Conservation (phyloP, 768 basidiomycete species). For the Podaxis rugospora region DNA sequence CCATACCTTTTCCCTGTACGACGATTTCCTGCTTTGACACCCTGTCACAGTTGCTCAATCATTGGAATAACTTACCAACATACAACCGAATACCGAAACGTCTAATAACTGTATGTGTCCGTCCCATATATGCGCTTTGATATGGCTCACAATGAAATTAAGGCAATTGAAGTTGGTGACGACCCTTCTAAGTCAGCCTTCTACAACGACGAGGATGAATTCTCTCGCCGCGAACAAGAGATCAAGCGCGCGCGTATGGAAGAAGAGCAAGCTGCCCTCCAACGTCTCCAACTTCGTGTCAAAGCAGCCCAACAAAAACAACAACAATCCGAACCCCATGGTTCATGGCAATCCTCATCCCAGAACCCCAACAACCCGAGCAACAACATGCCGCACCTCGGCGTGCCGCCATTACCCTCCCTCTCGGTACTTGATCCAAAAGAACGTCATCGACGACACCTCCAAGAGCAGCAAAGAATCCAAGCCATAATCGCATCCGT, state of each 20-base stretch:
- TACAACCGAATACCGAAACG: conserved; percentile 87
- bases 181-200: background rate
- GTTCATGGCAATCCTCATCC: background rate
- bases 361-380: background rate
- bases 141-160: background rate
- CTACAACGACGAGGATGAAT: conserved; percentile 7
- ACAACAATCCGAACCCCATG: background rate
- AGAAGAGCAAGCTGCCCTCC: conserved; percentile 2
- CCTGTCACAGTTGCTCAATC: conserved; percentile 56
- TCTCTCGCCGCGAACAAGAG: conserved; percentile 3
- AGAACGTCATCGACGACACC: background rate
- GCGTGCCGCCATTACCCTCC: background rate
- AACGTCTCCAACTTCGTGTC: conserved; percentile 8
- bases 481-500: conserved; percentile 34
- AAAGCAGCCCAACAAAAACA: conserved; percentile 7
- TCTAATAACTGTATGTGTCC: conserved; percentile 18
- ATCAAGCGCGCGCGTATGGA: conserved; percentile 7
- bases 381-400: background rate
- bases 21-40: background rate
- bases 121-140: background rate
- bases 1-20: background rate
- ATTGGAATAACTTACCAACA: conserved; percentile 76
- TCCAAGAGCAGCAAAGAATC: conserved; percentile 14
- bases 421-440: background rate
- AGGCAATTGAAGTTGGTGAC: background rate